phyloP scores from a whole-genome alignment of 139 green algal genomes.

The Tetraselmis striata region DNA sequence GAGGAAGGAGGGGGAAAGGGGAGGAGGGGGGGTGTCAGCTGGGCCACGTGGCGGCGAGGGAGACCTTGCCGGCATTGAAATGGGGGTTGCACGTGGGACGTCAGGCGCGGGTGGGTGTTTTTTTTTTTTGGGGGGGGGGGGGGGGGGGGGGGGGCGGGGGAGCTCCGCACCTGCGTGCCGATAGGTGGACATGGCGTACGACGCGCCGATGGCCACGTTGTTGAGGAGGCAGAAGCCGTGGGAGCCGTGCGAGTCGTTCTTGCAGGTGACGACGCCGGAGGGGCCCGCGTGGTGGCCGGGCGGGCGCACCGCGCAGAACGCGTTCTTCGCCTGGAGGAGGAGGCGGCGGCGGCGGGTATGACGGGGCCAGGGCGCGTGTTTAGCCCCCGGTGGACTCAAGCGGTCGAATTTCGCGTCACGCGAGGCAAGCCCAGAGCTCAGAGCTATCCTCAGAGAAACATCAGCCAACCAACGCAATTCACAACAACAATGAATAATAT shows the following conservation, averaged over 20 bases:
- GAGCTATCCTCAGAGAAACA: background rate
- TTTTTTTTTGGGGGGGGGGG: too few species aligned
- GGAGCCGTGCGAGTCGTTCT: slow-evolving; percentile 36
- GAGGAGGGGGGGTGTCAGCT: too few species aligned
- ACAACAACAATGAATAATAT: background rate
- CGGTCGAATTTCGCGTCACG: background rate
- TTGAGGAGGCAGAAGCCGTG: slow-evolving; percentile 94
- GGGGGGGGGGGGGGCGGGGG: too few species aligned
- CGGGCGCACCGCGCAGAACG: slow-evolving; percentile 82
- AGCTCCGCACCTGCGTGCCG: slow-evolving; percentile 40
- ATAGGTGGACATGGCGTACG: slow-evolving; percentile 79
- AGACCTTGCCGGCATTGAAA: too few species aligned
- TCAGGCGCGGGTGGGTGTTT: too few species aligned
- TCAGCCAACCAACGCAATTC: background rate
- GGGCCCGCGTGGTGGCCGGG: slow-evolving; percentile 85
- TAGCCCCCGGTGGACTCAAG: too few species aligned
- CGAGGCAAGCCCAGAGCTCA: background rate
- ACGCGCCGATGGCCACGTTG: slow-evolving; percentile 84
- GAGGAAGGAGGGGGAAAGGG: too few species aligned
- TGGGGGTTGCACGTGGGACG: too few species aligned
- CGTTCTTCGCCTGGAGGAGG: slow-evolving; percentile 61
- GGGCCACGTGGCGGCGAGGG: too few species aligned
- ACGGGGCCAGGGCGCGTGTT: too few species aligned
- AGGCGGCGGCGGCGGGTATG: too few species aligned
- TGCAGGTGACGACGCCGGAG: slow-evolving; percentile 46